Conservation (phyloP, 192 early-diverging fungal species). For the Rhizoclosmatium sp. region DNA sequence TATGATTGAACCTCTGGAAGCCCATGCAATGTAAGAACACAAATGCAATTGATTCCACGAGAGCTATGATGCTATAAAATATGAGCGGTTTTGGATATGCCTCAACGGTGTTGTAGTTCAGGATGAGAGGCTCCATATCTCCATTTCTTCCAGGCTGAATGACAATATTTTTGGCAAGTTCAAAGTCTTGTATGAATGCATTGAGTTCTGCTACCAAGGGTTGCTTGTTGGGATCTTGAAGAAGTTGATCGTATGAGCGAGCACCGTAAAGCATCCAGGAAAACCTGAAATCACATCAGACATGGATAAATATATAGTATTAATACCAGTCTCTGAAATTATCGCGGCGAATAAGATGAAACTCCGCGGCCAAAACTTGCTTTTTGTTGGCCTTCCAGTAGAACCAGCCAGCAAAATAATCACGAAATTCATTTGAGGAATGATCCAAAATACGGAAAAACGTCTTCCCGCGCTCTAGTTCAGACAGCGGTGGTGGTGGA, state of each 20-base stretch:
- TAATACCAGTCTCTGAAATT: constrained; percentile 36
- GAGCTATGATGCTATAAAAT: constrained; percentile 17
- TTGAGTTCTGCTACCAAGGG: constrained; percentile 21
- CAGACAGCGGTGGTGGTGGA: constrained; percentile 19
- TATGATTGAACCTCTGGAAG: constrained; percentile 3
- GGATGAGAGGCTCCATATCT: constrained; percentile 29
- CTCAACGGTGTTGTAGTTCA: constrained; percentile 40
- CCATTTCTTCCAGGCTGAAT: constrained; percentile 37
- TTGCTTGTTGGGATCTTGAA: constrained; percentile 2
- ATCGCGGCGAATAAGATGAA: constrained; percentile 28
- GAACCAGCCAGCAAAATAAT: constrained; percentile 41
- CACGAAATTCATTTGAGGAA: constrained; percentile 8
- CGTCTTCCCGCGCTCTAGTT: constrained; percentile 9
- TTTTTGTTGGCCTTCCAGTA: not conserved
- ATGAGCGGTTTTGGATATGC: constrained; percentile 36
- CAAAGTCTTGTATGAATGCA: constrained; percentile 28
- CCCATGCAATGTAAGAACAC: constrained; percentile 24
- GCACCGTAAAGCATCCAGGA: constrained; percentile 6
- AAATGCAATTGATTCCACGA: constrained; percentile 8
- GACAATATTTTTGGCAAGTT: constrained; percentile 23
- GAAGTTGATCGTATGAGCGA: not conserved
- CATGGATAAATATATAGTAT: not conserved
- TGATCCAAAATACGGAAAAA: constrained; percentile 21
- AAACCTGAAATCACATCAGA: not conserved
- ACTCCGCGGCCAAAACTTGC: constrained; percentile 10